A percentile compares a stretch with the other conserved stretches of the same genome.
Evolutionary conservation across 139 green algal species (phyloP).

Genomic region (Nannochloris sp.): DNA sequence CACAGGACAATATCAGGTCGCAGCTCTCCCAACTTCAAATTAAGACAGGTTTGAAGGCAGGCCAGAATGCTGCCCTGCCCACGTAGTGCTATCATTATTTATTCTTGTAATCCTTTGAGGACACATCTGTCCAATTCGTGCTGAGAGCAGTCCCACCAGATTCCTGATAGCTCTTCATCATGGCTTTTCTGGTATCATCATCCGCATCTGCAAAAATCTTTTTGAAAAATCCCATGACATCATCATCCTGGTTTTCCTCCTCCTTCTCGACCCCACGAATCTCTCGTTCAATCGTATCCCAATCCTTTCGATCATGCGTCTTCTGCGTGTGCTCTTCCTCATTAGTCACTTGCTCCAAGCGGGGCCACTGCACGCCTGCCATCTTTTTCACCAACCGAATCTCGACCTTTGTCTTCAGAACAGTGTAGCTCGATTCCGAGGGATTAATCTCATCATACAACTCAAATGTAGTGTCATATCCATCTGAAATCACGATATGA

Average conservation of each 20-base stretch:
- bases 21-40: too few species aligned
- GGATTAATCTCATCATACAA: conserved; percentile 46
- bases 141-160: conserved; percentile 81
- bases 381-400: conserved; percentile 63
- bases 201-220: conserved; percentile 64
- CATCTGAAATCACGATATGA: conserved; percentile 7
- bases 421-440: conserved; percentile 30
- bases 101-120: neutral
- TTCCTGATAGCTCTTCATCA: conserved; percentile 93
- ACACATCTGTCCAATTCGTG: conserved; percentile 95
- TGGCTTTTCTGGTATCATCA: conserved; percentile 82
- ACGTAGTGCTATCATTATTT: neutral
- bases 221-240: conserved; percentile 61
- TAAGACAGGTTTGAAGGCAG: neutral
- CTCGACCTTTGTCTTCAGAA: conserved; percentile 72
- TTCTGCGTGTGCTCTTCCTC: neutral
- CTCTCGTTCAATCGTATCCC: conserved; percentile 62
- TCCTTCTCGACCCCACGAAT: conserved; percentile 70
- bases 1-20: conserved; percentile 21
- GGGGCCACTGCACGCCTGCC: conserved; percentile 38
- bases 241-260: conserved; percentile 68
- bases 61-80: neutral
- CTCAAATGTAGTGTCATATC: conserved; percentile 49
- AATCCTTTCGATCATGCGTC: conserved; percentile 34
- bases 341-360: conserved; percentile 37